These are phyloP conservation scores for Chaetomium cochliodes DNA, from an alignment of 495 filamentous ascomycete genomes.

Conservation along the genomic window DNA sequence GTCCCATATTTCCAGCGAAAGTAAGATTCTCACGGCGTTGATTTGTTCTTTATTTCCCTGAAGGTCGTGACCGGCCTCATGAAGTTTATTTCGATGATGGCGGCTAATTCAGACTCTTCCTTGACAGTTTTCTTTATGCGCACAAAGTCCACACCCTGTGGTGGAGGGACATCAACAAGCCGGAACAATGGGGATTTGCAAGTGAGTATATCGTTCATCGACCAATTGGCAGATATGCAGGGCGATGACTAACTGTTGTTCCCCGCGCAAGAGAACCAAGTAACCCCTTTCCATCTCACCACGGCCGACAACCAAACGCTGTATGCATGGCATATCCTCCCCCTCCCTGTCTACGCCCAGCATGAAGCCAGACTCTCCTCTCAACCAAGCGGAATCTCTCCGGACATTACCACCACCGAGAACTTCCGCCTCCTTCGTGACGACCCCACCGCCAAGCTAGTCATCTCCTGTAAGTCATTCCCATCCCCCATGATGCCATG, in stretches of 20 bases:
- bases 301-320: slow-evolving; percentile 57
- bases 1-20: slow-evolving; percentile 58
- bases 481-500: background rate
- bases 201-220: slow-evolving; percentile 51
- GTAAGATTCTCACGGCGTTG: slow-evolving; percentile 42
- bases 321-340: slow-evolving; percentile 73
- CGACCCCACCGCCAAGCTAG: slow-evolving; percentile 58
- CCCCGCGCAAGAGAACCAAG: slow-evolving; percentile 56
- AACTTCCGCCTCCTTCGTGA: slow-evolving; percentile 61
- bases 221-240: background rate
- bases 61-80: too few relatives aligned
- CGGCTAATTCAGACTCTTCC: background rate
- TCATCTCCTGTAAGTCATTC: slow-evolving; percentile 54
- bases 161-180: slow-evolving; percentile 67
- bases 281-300: slow-evolving; percentile 62
- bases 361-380: slow-evolving; percentile 53
- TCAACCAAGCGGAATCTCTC: slow-evolving; percentile 51
- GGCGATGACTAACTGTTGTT: background rate
- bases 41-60: background rate
- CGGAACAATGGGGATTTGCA: slow-evolving; percentile 78
- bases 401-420: slow-evolving; percentile 53
- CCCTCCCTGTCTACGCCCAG: slow-evolving; percentile 60
- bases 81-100: too few relatives aligned
- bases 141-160: slow-evolving; percentile 67
- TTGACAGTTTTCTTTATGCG: slow-evolving; percentile 67